phyloP scores from a whole-genome alignment of 306 rosid species.

The Astragalus membranaceus region DNA sequence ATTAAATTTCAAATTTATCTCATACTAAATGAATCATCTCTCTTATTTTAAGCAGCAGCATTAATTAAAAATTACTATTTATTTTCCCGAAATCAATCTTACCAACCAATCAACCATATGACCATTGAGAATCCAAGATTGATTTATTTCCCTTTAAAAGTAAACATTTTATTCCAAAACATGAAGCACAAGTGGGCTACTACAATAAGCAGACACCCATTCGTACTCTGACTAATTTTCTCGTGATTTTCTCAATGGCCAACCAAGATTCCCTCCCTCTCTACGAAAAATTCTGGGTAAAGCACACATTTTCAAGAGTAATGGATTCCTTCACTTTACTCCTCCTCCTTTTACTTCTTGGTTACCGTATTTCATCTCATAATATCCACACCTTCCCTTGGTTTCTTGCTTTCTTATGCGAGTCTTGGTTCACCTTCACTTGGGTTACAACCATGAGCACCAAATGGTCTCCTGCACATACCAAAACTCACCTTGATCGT shows the following conservation, averaged over 20 bases:
- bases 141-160: no score
- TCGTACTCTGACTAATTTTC: not conserved
- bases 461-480: conserved; percentile 45
- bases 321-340: conserved; percentile 28
- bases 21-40: no score
- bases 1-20: no score
- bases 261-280: conserved; percentile 20
- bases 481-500: conserved; percentile 33
- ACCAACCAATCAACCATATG: no score
- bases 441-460: conserved; percentile 29
- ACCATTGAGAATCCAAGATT: no score
- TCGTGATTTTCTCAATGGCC: conserved; percentile 6
- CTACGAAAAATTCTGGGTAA: conserved; percentile 27
- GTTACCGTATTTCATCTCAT: conserved; percentile 24
- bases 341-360: conserved; percentile 36
- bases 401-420: conserved; percentile 55
- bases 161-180: not conserved
- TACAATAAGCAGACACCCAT: not conserved
- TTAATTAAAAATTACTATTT: no score
- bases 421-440: conserved; percentile 50
- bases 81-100: no score
- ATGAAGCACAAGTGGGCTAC: not conserved
- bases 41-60: no score
- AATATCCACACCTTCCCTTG: conserved; percentile 28
- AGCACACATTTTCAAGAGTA: conserved; percentile 19